Conservation (phyloP, 2,329 filamentous ascomycete genomes). For the Seiridium unicorne region DNA sequence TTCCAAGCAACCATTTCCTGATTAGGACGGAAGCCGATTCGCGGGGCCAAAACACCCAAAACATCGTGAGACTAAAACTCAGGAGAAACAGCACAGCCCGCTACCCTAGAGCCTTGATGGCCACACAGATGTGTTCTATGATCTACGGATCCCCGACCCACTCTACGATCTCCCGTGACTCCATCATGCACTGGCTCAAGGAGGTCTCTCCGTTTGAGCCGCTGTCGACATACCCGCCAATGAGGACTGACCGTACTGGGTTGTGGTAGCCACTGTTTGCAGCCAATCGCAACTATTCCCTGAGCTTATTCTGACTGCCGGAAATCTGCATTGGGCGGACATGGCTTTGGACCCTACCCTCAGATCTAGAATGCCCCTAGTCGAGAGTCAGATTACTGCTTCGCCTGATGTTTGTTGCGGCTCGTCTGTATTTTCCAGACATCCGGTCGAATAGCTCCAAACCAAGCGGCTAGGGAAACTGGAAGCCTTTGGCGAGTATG, state of each 20-base stretch:
- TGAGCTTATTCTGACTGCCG: conserved; percentile 5
- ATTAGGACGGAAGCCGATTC: neutral
- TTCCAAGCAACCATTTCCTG: neutral
- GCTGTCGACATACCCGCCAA: neutral
- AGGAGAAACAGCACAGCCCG: conserved; percentile 8
- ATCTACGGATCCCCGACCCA: neutral
- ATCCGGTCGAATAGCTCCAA: conserved; percentile 1
- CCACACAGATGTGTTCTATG: neutral
- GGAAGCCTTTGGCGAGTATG: neutral
- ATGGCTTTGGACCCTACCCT: neutral
- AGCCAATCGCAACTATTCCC: conserved; percentile 7
- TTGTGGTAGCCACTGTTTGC: neutral
- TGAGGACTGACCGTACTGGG: neutral
- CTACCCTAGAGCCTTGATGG: neutral
- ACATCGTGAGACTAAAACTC: neutral
- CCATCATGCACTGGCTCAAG: neutral
- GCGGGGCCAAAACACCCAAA: conserved; percentile 4
- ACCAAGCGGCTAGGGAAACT: neutral
- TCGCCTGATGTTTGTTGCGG: conserved; percentile 6
- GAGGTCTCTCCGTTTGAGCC: neutral
- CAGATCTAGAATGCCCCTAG: neutral
- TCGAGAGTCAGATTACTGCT: conserved; percentile 5
- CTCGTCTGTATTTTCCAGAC: conserved; percentile 5
- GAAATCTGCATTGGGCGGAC: neutral
- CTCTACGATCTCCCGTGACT: conserved; percentile 5